Evolutionary conservation across 495 filamentous ascomycete genomes (phyloP), one percentile per base, ranked within the genome.

Genomic region (Xylona heveae): DNA sequence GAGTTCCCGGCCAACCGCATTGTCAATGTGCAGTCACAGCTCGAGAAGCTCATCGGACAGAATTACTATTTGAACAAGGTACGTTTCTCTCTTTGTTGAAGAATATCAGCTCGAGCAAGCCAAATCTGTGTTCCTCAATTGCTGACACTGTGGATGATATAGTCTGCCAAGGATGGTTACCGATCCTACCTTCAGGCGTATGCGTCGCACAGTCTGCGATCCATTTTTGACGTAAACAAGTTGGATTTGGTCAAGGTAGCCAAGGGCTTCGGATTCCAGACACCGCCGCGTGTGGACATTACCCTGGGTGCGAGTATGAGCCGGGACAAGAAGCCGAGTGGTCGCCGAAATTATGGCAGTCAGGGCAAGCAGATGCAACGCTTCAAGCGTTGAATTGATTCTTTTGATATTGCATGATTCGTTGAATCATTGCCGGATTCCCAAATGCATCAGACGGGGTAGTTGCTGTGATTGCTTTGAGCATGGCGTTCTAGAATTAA

Each of bases 11-110:
- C 64, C 29, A 83, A 78, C 56, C 90, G 90, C 63, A 78, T 97
- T 38, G 62, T 81, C 32, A 88, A 92, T 42, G 77, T 95, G n/a
- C 82, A 94, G 46, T 78, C 73, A 6, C 90, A 95, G 51, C 66
- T 95, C 2, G 85, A 95, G 62, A 83, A 82, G 48, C 62, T 94
- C 31, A 90, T 97, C 38, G 66, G 70, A 8, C 74, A 84, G 48
- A 94, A 97, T 51, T 97, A 94, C 59, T 94, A 93, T 48, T 61
- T 97, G 18, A 85, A 94, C 55, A 83, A 91, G 64, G 67, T 70
- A 46, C 28, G 52, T 31, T 10, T 27, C 32, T 26, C 13, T 4
- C 24, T 24, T 5, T 27, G n/a, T 8, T 14, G 23, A 8, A 10
- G 10, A 10, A 13, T 3, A 9, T 31, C 16, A 2, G 28, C 28